These are phyloP conservation scores for Polytrichum formosum DNA, from an alignment of 225 moss, liverwort and hornwort genomes.

Conservation along the genomic window DNA sequence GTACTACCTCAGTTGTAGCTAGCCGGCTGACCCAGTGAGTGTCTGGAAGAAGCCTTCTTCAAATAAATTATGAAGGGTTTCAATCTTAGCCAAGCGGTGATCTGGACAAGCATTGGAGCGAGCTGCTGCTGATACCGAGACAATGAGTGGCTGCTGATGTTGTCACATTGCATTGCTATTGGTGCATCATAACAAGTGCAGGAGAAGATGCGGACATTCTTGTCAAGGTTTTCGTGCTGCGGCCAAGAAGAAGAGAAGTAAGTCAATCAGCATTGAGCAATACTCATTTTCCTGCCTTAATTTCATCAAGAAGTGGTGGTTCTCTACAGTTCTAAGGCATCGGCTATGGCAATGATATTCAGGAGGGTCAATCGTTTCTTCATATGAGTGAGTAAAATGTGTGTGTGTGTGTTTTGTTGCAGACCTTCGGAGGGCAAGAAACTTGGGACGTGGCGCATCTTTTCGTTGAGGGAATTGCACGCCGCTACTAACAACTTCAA, in stretches of 20 bases:
- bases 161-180: no score
- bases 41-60: no score
- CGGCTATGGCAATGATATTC: neutral
- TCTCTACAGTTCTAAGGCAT: neutral
- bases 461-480: conserved; percentile 83
- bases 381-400: neutral
- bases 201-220: conserved; percentile 43
- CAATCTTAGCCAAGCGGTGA: no score
- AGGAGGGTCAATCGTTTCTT: neutral
- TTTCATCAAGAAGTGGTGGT: no score
- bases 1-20: no score
- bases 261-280: conserved; percentile 3
- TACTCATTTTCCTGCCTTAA: no score
- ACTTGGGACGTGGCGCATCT: conserved; percentile 82
- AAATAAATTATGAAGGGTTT: no score
- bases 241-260: conserved; percentile 31
- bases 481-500: conserved; percentile 97
- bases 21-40: no score
- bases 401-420: conserved; percentile 15
- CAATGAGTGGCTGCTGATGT: no score
- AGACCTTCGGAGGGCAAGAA: conserved; percentile 58
- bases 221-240: conserved; percentile 46
- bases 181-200: no score
- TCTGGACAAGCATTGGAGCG: no score
- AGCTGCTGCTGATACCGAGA: no score